Percentiles rank a stretch among this genome's conserved stretches.
Evolutionary conservation across 208 protist species (phyloP).

Genomic region (Trypanosoma rangeli): DNA sequence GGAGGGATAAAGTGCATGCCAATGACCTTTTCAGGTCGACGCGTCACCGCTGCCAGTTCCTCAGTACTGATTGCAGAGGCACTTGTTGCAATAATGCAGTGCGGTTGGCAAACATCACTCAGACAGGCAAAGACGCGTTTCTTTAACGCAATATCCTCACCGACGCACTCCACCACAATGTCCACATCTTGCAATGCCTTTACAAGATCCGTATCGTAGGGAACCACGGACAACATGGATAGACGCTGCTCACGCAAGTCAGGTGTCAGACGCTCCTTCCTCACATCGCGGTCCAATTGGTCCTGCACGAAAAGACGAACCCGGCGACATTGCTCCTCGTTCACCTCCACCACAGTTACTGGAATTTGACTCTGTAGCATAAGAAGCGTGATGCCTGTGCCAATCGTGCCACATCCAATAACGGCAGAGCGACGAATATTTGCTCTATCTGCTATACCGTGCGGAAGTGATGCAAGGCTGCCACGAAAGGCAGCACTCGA

Average conservation of each 20-base stretch:
- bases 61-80: conserved; percentile 61
- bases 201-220: conserved; percentile 34
- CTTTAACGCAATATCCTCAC: conserved; percentile 67
- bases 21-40: conserved; percentile 53
- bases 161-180: conserved; percentile 75
- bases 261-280: conserved; percentile 30
- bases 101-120: conserved; percentile 58
- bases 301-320: conserved; percentile 26
- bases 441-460: background rate
- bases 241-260: conserved; percentile 32
- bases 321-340: conserved; percentile 30
- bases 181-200: conserved; percentile 44
- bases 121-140: conserved; percentile 70
- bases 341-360: conserved; percentile 76
- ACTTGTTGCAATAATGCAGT: conserved; percentile 73
- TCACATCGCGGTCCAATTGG: conserved; percentile 36
- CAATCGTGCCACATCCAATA: conserved; percentile 84
- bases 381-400: conserved; percentile 72
- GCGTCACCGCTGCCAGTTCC: conserved; percentile 60
- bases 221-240: conserved; percentile 30
- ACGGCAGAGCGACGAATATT: conserved; percentile 50
- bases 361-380: conserved; percentile 46
- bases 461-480: conserved; percentile 8
- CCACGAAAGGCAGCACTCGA: conserved; percentile 32
- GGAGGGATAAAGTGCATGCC: conserved; percentile 89